phyloP scores from a whole-genome alignment of 345 rosid genomes.

The Aethionema arabicum region DNA sequence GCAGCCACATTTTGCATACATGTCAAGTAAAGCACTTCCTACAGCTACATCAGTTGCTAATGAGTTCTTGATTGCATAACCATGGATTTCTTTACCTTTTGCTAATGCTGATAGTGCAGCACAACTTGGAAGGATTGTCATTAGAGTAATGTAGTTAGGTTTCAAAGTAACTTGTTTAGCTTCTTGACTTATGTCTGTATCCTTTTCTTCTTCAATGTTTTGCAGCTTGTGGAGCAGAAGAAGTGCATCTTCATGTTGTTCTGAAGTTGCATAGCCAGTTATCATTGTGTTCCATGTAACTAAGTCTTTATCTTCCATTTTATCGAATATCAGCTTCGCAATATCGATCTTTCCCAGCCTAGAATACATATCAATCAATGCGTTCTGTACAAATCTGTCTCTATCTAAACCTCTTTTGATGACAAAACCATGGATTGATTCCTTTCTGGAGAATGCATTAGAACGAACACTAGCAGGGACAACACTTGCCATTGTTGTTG shows the following conservation, averaged over 20 bases:
- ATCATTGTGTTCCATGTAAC: constrained; percentile 93
- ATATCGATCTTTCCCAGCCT: constrained; percentile 64
- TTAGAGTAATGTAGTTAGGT: constrained; percentile 80
- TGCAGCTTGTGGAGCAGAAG: constrained; percentile 66
- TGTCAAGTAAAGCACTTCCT: constrained; percentile 88
- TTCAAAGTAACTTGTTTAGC: constrained; percentile 35
- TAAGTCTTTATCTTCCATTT: constrained; percentile 63
- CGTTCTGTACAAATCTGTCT: constrained; percentile 75
- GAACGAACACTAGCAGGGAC: constrained; percentile 73
- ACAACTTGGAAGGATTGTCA: constrained; percentile 84
- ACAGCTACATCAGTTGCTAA: constrained; percentile 73
- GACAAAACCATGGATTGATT: constrained; percentile 71
- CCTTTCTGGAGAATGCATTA: constrained; percentile 54
- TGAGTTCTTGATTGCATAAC: constrained; percentile 68
- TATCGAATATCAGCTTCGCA: constrained; percentile 54
- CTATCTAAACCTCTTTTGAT: constrained; percentile 63
- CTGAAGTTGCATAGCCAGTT: constrained; percentile 63
- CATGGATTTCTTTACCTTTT: constrained; percentile 89
- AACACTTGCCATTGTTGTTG: constrained; percentile 78
- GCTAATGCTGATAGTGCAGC: constrained; percentile 71
- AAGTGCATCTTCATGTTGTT: constrained; percentile 59
- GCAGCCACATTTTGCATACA: constrained; percentile 93
- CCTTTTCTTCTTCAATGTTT: constrained; percentile 31
- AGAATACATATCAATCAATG: constrained; percentile 82
- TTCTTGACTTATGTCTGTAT: constrained; percentile 19